Base-by-base conservation (phyloP, 257 asterid genomes). In the Scutellaria minor region DNA sequence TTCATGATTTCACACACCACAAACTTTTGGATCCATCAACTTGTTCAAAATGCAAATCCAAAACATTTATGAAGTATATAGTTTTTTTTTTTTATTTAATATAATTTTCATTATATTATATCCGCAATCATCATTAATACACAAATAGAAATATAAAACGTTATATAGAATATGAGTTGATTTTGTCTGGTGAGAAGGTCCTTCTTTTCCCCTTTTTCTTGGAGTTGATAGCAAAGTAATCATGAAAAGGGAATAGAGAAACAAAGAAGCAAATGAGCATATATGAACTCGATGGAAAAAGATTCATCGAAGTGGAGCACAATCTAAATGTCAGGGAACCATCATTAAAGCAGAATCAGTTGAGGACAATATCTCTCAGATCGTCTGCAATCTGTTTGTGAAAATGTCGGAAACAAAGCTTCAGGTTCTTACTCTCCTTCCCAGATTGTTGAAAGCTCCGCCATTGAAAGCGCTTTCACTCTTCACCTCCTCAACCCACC, bases 391-490 rank as follows among this genome's bases (percentile, higher is more conserved):
- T 5, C 73, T 69, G 80, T 75, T 77, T 63, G 73, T 50, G 61
- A 68, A 78, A 79, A 83, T 88, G 93, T 52, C 88, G 13, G 48
- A 35, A 14, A 53, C 65, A 14, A 70, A 73, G 41, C 51, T 44
- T 68, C 82, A 76, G 14, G 41, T 75, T 18, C 48, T 74, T 8
- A 4, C 79, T 47, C 78, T 87, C 68, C 80, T 89, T 55, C 80
- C 96, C 70, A 81, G 73, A 71, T 68, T 89, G 73, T 75, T 84
- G 67, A 91, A 90, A 80, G 12, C 63, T 65, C 97, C 96, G 44
- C 97, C 97, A 15, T 69, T 70, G 74, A 77, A 71, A 72, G 85
- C 96, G 53, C 69, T 91, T 31, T 69, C 80, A 12, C 85, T 85
- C 79, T 84, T 91, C 82, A 83, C 77, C 37, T 69, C 87, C 48